These are phyloP conservation scores for Rhodotorula diobovata DNA, from an alignment of 768 basidiomycete genomes.

Conservation along the genomic window DNA sequence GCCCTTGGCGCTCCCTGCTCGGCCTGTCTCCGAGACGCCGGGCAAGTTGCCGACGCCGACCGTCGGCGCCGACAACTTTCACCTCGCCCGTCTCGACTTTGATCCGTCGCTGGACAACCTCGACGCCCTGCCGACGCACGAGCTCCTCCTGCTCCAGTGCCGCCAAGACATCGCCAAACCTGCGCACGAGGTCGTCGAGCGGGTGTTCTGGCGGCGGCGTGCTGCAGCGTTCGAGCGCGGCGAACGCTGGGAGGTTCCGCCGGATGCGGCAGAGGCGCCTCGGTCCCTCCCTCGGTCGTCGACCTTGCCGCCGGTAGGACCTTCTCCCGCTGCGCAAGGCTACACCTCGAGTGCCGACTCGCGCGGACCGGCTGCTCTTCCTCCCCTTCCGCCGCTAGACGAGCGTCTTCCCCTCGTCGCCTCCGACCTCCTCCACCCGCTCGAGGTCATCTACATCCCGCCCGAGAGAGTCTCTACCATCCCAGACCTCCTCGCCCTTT, in stretches of 20 bases:
- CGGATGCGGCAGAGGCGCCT: no score
- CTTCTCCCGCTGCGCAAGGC: not conserved
- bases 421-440: not conserved
- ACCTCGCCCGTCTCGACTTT: not conserved
- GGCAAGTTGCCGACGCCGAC: no score
- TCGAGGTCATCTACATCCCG: not conserved
- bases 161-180: not conserved
- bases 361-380: not conserved
- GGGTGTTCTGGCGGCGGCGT: not conserved
- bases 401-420: not conserved
- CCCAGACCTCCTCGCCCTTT: not conserved
- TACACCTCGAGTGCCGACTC: not conserved
- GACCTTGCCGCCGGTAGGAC: no score
- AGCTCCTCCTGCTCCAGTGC: constrained; percentile 7
- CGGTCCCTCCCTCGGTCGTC: no score
- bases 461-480: not conserved
- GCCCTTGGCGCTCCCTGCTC: not conserved
- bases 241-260: not conserved
- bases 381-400: not conserved
- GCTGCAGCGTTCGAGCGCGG: not conserved
- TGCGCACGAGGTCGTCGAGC: not conserved
- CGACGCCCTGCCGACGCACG: not conserved
- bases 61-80: not conserved
- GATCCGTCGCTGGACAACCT: not conserved
- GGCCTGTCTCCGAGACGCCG: not conserved